A percentile compares a stretch with the other conserved stretches of the same genome.
Conservation (phyloP, 2,329 filamentous ascomycete genomes). For the Xylaria sp. region DNA sequence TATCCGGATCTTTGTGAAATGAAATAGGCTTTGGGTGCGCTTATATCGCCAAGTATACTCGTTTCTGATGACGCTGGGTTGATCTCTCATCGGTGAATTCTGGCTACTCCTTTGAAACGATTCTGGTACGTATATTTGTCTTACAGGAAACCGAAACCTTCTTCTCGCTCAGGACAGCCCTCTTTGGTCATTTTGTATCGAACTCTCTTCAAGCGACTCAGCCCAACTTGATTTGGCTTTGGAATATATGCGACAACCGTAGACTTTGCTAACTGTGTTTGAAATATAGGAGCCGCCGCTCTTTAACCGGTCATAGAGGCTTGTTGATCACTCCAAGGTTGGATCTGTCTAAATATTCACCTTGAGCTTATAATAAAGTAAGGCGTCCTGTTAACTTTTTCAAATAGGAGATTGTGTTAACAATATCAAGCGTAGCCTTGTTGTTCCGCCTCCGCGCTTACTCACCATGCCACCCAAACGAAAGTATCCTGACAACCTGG, state of each 20-base stretch:
- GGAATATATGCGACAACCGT: not conserved
- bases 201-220: not conserved
- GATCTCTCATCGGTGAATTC: slow-evolving; percentile 4
- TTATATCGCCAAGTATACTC: not conserved
- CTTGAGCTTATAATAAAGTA: slow-evolving; percentile 12
- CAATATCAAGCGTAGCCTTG: slow-evolving; percentile 15
- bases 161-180: not conserved
- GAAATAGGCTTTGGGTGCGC: slow-evolving; percentile 18
- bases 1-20: slow-evolving; percentile 11
- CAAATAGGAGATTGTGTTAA: slow-evolving; percentile 7
- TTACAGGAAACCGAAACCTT: not conserved
- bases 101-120: slow-evolving; percentile 5
- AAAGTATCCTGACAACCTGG: slow-evolving; percentile 60
- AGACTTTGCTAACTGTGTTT: slow-evolving; percentile 19
- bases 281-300: slow-evolving; percentile 5
- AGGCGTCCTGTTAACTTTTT: not conserved
- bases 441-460: slow-evolving; percentile 7
- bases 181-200: not conserved
- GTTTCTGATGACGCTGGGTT: slow-evolving; percentile 6
- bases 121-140: slow-evolving; percentile 27
- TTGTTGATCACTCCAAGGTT: not conserved
- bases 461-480: slow-evolving; percentile 62
- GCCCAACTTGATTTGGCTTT: not conserved
- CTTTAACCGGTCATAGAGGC: slow-evolving; percentile 6
- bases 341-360: not conserved